Evolutionary conservation across 768 basidiomycete species (phyloP).

Genomic region (Crucibulum laeve): DNA sequence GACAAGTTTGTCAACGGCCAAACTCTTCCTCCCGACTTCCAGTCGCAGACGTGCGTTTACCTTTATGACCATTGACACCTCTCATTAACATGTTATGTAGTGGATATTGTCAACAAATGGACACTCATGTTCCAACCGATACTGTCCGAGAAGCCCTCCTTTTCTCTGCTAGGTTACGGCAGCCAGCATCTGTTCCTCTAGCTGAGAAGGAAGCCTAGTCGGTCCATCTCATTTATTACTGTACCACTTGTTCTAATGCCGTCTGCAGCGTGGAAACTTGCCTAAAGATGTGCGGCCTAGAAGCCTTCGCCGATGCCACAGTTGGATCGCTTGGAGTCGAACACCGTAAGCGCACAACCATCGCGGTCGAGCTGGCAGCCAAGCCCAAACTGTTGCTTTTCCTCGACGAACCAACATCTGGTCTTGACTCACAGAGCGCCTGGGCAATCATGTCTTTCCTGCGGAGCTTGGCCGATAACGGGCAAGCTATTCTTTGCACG

Average conservation of each 20-base stretch:
- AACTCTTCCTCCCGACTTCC: slow-evolving; percentile 52
- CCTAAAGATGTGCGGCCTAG: slow-evolving; percentile 61
- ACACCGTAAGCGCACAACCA: slow-evolving; percentile 78
- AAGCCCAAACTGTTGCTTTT: slow-evolving; percentile 85
- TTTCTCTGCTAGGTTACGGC: slow-evolving; percentile 79
- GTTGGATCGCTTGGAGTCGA: slow-evolving; percentile 67
- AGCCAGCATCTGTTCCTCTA: slow-evolving; percentile 59
- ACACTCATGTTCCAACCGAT: slow-evolving; percentile 69
- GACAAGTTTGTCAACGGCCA: slow-evolving; percentile 55
- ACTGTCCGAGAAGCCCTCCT: slow-evolving; percentile 82
- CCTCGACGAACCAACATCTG: slow-evolving; percentile 90
- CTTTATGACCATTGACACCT: too few species aligned
- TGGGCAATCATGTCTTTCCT: slow-evolving; percentile 81
- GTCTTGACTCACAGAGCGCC: slow-evolving; percentile 83
- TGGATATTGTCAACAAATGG: slow-evolving; percentile 85
- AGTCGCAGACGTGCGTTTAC: slow-evolving; percentile 68
- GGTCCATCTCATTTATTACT: slow-evolving; percentile 21
- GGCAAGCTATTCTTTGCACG: slow-evolving; percentile 89
- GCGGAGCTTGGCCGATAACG: slow-evolving; percentile 69
- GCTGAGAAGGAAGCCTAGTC: slow-evolving; percentile 80
- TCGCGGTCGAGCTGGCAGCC: slow-evolving; percentile 84
- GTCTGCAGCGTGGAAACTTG: slow-evolving; percentile 39
- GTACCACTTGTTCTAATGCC: neutral
- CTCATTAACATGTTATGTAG: too few species aligned
- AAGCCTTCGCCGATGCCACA: slow-evolving; percentile 56